Conservation (phyloP, 305 asterid species). For the Withania somnifera region DNA sequence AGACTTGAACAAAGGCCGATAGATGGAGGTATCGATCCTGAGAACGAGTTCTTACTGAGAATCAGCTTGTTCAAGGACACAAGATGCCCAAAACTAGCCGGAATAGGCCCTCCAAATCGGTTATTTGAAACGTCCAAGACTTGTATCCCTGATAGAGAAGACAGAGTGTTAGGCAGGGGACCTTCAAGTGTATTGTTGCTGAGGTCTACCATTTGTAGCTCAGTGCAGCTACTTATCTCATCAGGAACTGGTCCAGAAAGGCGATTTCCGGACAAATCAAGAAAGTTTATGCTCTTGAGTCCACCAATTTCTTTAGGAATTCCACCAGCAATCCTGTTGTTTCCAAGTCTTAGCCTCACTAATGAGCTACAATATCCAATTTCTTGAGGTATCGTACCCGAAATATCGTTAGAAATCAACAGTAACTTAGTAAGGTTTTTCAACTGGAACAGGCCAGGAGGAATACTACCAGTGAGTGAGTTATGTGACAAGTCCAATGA, state of each 20-base stretch:
- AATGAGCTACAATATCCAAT: conserved; percentile 29
- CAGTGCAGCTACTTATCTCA: conserved; percentile 27
- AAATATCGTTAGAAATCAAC: conserved; percentile 31
- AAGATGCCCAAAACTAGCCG: conserved; percentile 27
- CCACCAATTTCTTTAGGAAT: conserved; percentile 33
- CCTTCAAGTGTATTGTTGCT: conserved; percentile 30
- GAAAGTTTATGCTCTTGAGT: conserved; percentile 28
- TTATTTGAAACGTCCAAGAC: conserved; percentile 32
- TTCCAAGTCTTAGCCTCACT: conserved; percentile 35
- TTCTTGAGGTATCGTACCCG: conserved; percentile 26
- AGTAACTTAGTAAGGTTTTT: conserved; percentile 37
- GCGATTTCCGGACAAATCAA: conserved; percentile 31
- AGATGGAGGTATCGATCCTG: conserved; percentile 34
- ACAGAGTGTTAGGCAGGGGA: conserved; percentile 19
- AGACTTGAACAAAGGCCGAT: conserved; percentile 31
- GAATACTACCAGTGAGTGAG: conserved; percentile 36
- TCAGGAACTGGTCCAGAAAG: conserved; percentile 30
- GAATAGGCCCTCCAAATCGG: conserved; percentile 26
- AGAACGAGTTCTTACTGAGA: conserved; percentile 20
- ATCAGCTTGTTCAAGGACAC: conserved; percentile 31
- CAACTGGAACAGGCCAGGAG: conserved; percentile 23
- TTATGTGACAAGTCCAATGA: conserved; percentile 36
- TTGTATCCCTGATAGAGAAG: conserved; percentile 32
- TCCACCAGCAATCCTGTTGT: conserved; percentile 26
- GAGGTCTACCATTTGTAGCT: conserved; percentile 31